Percentiles rank a stretch among this genome's conserved stretches.
Evolutionary conservation across 306 rosid species (phyloP).

Genomic region (Sechiopsis laciniata): DNA sequence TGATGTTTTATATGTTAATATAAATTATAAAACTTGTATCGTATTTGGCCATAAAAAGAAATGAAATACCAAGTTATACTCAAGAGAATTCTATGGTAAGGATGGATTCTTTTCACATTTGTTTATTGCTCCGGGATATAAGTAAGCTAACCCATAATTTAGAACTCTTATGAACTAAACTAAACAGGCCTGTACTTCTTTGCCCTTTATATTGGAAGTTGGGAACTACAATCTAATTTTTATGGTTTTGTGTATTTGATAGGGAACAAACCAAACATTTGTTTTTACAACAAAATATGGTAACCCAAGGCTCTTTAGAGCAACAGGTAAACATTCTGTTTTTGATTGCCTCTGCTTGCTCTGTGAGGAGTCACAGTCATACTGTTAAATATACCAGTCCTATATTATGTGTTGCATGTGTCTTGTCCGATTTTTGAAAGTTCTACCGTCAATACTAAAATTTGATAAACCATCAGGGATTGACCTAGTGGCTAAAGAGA

Average conservation of each 20-base stretch:
- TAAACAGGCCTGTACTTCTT: neutral
- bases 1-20: neutral
- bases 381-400: neutral
- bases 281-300: constrained; percentile 91
- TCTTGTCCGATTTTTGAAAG: neutral
- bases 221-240: neutral
- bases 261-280: constrained; percentile 87
- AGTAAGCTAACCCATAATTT: neutral
- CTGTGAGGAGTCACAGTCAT: neutral
- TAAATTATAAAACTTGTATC: neutral
- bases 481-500: no score
- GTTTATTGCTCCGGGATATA: neutral
- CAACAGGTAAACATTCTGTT: constrained; percentile 68
- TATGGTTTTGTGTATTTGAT: constrained; percentile 27
- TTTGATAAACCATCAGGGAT: no score
- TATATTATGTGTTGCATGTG: neutral
- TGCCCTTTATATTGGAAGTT: neutral
- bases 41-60: neutral
- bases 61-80: neutral
- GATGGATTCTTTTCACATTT: neutral
- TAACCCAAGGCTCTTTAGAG: constrained; percentile 85
- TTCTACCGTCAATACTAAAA: neutral
- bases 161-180: neutral
- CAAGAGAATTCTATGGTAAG: neutral
- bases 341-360: neutral